Evolutionary conservation across 2,329 filamentous ascomycete genomes (phyloP), one percentile per base, ranked within the genome.

Genomic region (Thielaviopsis euricoi): DNA sequence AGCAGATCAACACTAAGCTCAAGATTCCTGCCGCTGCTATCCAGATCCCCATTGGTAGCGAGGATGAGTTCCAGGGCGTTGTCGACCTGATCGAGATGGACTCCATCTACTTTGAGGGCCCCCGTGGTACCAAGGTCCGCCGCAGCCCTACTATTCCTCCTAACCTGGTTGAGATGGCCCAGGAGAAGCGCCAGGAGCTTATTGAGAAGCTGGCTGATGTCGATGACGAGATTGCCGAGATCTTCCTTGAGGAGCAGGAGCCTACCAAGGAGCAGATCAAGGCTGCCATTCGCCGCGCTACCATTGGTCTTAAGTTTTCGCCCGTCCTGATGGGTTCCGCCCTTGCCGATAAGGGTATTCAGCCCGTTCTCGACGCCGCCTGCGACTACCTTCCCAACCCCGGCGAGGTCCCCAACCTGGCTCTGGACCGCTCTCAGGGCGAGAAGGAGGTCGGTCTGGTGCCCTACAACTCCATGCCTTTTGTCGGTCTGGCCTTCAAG

Each of bases 311-410:
- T 64, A 93, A 93, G 72, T 98, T 98, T 72, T 87, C 87, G 0
- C 91, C 93, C 4, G 93, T 98, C 51, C 78, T 97, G 69, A 96
- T 98, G 88, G 93, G 93, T 58, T 93, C 90, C 65, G 93, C 93
- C 15, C 77, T 98, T 50, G 93, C 89, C 54, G 89, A 98, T 73
- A 97, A 95, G 76, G 87, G 84, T 59, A 83, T 98, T 37, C 93
- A 98, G 71, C 89, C 91, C 51, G 94, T 98, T 85, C 82, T 98
- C 57, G 93, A 98, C 67, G 91, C 86, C 63, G 90, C 97, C 61
- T 91, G 89, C 69, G 93, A 98, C 70, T 98, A 89, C 72, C 81
- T 98, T 9, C 93, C 93, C 21, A 93, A 96, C 70, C 93, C 93
- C 4, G 76, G 84, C 21, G 85, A 98, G 71, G 86, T 96, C 50